phyloP scores from a whole-genome alignment of 2,329 filamentous ascomycete genomes.

The Aspergillus sp. region DNA sequence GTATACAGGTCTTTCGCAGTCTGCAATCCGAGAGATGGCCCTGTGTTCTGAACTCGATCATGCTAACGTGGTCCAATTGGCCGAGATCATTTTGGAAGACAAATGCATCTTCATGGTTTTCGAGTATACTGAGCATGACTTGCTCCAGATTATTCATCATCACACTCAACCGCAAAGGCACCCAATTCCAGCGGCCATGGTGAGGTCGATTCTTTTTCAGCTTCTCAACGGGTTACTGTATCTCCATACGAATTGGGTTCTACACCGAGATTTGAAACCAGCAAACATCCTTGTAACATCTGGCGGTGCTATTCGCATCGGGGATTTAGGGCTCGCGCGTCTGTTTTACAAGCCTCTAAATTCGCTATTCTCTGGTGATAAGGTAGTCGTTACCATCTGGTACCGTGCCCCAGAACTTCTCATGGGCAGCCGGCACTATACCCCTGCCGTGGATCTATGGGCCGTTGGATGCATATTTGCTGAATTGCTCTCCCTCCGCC shows the following conservation, averaged over 20 bases:
- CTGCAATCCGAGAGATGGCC: slow-evolving; percentile 95
- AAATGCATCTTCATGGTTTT: slow-evolving; percentile 99
- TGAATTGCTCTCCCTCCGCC: slow-evolving; percentile 82
- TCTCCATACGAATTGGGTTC: slow-evolving; percentile 92
- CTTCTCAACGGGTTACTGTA: slow-evolving; percentile 93
- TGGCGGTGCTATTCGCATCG: slow-evolving; percentile 85
- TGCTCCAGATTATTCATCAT: slow-evolving; percentile 97
- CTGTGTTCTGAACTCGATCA: slow-evolving; percentile 90
- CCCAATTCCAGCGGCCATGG: slow-evolving; percentile 81
- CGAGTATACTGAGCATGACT: slow-evolving; percentile 95
- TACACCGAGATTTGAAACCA: slow-evolving; percentile 94
- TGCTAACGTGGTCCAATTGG: slow-evolving; percentile 82
- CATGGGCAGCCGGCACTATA: slow-evolving; percentile 92
- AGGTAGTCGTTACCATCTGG: slow-evolving; percentile 99
- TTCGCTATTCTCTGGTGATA: slow-evolving; percentile 88
- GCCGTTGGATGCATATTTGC: slow-evolving; percentile 97
- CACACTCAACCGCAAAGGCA: slow-evolving; percentile 87
- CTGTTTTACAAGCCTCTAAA: slow-evolving; percentile 93
- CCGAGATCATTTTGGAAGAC: slow-evolving; percentile 95
- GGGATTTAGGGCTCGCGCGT: slow-evolving; percentile 86
- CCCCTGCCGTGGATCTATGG: slow-evolving; percentile 95
- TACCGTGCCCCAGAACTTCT: slow-evolving; percentile 94
- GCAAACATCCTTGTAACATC: slow-evolving; percentile 99
- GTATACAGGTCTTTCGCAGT: slow-evolving; percentile 97
- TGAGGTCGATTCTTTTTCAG: slow-evolving; percentile 92